A percentile compares a stretch with the other conserved stretches of the same genome.
Conservation (phyloP, 805 yeast genomes). For the Torulaspora microellipsoides region DNA sequence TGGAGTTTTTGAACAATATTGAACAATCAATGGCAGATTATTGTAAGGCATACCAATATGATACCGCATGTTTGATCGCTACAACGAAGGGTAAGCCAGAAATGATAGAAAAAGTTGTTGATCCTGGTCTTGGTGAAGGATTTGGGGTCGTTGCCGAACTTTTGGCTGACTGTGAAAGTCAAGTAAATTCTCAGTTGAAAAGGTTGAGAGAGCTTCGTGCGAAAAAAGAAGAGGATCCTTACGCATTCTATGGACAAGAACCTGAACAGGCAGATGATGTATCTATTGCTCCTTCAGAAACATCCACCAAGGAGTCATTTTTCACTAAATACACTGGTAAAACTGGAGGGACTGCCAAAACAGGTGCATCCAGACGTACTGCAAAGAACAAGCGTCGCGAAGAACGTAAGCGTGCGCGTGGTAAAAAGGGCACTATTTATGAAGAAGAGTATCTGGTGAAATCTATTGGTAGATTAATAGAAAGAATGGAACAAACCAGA, state of each 20-base stretch:
- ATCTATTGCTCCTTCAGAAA: constrained; percentile 90
- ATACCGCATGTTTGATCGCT: constrained; percentile 69
- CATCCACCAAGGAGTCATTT: constrained; percentile 88
- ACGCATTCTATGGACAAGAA: constrained; percentile 71
- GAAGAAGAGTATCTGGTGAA: constrained; percentile 92
- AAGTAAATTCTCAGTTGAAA: constrained; percentile 72
- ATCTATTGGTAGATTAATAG: constrained; percentile 83
- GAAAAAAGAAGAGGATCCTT: constrained; percentile 81
- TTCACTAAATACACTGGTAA: constrained; percentile 96
- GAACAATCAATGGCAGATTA: constrained; percentile 60
- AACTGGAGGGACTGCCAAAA: constrained; percentile 91
- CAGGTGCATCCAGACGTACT: constrained; percentile 91
- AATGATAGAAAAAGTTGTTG: constrained; percentile 56
- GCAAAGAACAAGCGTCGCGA: constrained; percentile 90
- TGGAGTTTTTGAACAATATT: constrained; percentile 54
- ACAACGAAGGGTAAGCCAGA: constrained; percentile 40
- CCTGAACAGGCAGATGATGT: constrained; percentile 87
- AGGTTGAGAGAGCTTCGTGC: constrained; percentile 80
- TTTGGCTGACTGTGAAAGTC: constrained; percentile 88
- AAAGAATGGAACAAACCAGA: constrained; percentile 68
- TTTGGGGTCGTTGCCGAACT: constrained; percentile 85
- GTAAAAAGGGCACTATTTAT: constrained; percentile 95
- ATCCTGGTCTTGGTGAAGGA: constrained; percentile 76
- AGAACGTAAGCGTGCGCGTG: constrained; percentile 93
- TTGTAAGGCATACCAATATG: constrained; percentile 72